These are phyloP conservation scores for Fusarium floridanum DNA, from an alignment of 2,329 filamentous ascomycete species.

Conservation along the genomic window DNA sequence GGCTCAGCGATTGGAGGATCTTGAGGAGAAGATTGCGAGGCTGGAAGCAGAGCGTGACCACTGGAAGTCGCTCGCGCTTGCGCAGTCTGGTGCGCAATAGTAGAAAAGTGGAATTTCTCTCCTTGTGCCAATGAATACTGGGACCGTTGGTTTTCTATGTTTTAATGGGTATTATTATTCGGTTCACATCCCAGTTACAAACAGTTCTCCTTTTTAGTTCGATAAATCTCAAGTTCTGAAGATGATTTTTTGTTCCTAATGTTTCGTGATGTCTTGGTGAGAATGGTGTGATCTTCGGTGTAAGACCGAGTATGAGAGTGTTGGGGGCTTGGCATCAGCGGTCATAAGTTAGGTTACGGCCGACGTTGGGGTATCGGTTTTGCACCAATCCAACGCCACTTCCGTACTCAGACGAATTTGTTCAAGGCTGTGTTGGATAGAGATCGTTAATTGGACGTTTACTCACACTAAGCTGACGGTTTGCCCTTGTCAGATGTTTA, in stretches of 20 bases:
- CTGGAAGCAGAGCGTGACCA: slow-evolving; percentile 75
- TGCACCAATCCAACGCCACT: background rate
- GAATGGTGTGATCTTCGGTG: background rate
- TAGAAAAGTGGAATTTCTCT: slow-evolving; percentile 50
- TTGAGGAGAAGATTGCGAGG: slow-evolving; percentile 80
- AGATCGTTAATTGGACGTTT: background rate
- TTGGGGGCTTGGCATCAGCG: background rate
- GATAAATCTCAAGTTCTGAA: background rate
- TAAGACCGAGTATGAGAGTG: background rate
- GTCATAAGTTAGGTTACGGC: background rate
- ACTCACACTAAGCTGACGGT: background rate
- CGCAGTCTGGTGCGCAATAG: slow-evolving; percentile 53
- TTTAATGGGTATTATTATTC: slow-evolving; percentile 36
- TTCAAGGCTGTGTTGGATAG: background rate
- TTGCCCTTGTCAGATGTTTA: background rate
- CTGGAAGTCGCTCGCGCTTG: slow-evolving; percentile 71
- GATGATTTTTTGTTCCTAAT: background rate
- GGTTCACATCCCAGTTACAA: slow-evolving; percentile 14
- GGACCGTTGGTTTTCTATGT: slow-evolving; percentile 33
- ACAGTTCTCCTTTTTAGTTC: background rate
- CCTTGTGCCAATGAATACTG: slow-evolving; percentile 37
- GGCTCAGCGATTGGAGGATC: slow-evolving; percentile 78
- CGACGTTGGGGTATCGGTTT: background rate
- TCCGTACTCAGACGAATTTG: background rate
- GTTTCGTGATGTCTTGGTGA: background rate